phyloP scores from a whole-genome alignment of 192 early-diverging fungal species.

The Backusella luteola region DNA sequence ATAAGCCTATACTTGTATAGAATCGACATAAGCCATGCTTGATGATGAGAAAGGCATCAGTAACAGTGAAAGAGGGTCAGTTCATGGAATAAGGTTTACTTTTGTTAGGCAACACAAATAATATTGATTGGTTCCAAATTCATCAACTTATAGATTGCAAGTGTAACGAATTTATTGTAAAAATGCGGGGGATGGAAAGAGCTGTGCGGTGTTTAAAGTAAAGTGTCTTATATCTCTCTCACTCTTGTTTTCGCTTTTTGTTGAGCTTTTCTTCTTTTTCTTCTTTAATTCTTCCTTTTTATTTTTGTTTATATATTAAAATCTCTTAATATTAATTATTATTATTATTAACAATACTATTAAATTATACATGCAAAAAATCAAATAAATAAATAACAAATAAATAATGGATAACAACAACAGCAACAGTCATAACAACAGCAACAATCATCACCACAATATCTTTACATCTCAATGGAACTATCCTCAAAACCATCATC shows the following conservation, averaged over 20 bases:
- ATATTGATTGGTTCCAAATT: constrained; percentile 5
- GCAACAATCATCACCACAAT: not conserved
- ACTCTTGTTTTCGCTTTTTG: not conserved
- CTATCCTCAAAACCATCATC: not conserved
- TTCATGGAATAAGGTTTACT: not conserved
- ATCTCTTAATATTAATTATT: too few species aligned
- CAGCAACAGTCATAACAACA: not conserved
- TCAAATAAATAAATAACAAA: not conserved
- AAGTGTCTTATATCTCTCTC: not conserved
- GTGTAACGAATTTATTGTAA: constrained; percentile 13
- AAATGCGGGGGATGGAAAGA: not conserved
- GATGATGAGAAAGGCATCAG: not conserved
- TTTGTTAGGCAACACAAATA: constrained; percentile 8
- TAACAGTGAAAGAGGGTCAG: not conserved
- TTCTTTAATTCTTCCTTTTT: not conserved
- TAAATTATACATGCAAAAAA: not conserved
- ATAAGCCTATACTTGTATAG: too few species aligned
- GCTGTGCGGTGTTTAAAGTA: not conserved
- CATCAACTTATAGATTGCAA: not conserved
- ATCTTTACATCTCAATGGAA: not conserved
- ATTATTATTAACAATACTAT: too few species aligned
- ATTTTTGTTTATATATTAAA: not conserved
- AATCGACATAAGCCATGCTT: too few species aligned
- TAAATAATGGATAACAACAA: not conserved
- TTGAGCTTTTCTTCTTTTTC: not conserved